Evolutionary conservation across 768 basidiomycete genomes (phyloP), one percentile per base, ranked within the genome.

Genomic region (Cytidiella melzeri): DNA sequence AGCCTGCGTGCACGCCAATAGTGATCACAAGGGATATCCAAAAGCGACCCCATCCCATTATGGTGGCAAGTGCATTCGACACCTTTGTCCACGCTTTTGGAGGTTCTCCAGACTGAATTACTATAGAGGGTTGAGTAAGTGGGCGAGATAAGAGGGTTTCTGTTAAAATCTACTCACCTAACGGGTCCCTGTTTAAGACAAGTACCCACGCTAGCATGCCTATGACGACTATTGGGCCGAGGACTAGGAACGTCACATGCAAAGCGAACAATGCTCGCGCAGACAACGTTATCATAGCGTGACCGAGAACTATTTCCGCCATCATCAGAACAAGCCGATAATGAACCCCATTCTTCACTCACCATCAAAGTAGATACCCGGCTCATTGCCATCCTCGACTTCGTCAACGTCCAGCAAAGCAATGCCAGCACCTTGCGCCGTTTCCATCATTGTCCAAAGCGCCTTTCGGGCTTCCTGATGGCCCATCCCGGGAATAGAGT

Each of bases 391-490:
- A 2, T 63, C 60, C 0, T 46, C 48, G 4, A 47, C 55, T 53
- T 38, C 51, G 57, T 62, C 47, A 10, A 61, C 64, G 45, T 83
- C 75, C 21, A 84, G 66, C 25, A 92, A 64, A 2, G 70, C 70
- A 5, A 73, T 41, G 6, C 81, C 85, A 0, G 80, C 78, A 3
- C 73, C 77, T 43, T 71, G 65, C 0, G 80, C 69, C 1, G 74
- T 71, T 53, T 91, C 85, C 77, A 92, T 77, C 83, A 90, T 87
- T 2, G 80, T 73, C 87, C 88, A 92, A 7, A 92, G 67, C 6
- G 83, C 68, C 28, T 68, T 73, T 55, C 73, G 70, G 11, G 73
- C 70, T 0, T 81, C 83, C 2, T 69, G 61, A 25, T 73, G 40
- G 1, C 63, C 64, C 57, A 72, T 80, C 44, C 76, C 76, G 5